Percentiles rank a stretch among this genome's conserved stretches.
Evolutionary conservation across 495 filamentous ascomycete genomes (phyloP).

Genomic region (Pseudevernia furfuracea): DNA sequence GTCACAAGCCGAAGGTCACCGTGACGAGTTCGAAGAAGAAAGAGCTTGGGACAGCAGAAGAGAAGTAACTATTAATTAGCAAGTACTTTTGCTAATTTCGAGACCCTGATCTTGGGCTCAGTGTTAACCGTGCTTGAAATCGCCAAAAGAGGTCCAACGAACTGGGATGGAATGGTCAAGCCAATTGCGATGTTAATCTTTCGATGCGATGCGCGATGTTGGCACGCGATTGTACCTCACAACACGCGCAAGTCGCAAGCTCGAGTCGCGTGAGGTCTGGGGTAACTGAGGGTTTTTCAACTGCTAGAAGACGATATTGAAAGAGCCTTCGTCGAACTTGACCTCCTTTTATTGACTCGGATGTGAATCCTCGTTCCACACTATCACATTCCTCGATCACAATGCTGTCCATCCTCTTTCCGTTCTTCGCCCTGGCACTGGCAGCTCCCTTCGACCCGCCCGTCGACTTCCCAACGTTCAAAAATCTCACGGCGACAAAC

Average conservation of each 20-base stretch:
- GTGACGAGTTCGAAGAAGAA: constrained; percentile 2
- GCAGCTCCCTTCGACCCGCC: background rate
- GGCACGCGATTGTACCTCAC: background rate
- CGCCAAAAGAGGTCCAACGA: background rate
- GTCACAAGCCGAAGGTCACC: constrained; percentile 26
- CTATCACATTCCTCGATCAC: background rate
- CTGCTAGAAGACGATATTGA: background rate
- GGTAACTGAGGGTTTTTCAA: background rate
- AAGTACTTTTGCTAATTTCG: no score
- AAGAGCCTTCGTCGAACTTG: background rate
- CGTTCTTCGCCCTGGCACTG: background rate
- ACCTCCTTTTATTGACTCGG: background rate
- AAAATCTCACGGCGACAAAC: background rate
- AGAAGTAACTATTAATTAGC: no score
- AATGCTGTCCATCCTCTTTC: background rate
- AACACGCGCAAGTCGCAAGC: background rate
- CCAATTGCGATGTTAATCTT: background rate
- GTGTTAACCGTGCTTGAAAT: background rate
- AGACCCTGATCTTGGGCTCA: background rate
- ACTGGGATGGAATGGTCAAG: background rate
- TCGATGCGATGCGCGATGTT: constrained; percentile 2
- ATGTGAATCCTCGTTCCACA: background rate
- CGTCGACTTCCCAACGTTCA: background rate
- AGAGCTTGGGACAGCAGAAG: background rate
- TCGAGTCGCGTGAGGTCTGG: background rate